Evolutionary conservation across 371 early-diverging fungal genomes (phyloP).

Genomic region (Mortierella sp.): DNA sequence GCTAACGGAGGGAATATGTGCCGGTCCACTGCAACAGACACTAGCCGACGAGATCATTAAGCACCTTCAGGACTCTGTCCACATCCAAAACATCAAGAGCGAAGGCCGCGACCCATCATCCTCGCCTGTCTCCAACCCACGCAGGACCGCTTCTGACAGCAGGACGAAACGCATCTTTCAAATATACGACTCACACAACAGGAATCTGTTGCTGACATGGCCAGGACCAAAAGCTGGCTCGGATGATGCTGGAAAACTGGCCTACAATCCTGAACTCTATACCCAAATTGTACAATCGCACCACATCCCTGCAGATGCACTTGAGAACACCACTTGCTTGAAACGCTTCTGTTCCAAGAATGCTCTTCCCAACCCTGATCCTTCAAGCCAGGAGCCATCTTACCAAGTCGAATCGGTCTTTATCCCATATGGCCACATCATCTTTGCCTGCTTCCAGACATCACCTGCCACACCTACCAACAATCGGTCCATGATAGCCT

Average conservation of each 20-base stretch:
- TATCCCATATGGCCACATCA: slow-evolving; percentile 56
- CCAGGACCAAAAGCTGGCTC: slow-evolving; percentile 48
- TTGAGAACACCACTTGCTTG: slow-evolving; percentile 50
- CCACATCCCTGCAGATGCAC: slow-evolving; percentile 50
- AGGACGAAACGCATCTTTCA: slow-evolving; percentile 58
- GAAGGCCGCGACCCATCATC: not conserved
- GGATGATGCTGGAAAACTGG: slow-evolving; percentile 22
- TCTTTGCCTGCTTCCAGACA: slow-evolving; percentile 57
- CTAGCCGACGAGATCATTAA: slow-evolving; percentile 43
- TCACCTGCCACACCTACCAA: slow-evolving; percentile 37
- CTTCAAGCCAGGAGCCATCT: slow-evolving; percentile 30
- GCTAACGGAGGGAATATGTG: no score
- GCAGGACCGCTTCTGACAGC: slow-evolving; percentile 15
- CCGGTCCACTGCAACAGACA: slow-evolving; percentile 15
- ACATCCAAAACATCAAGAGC: not conserved
- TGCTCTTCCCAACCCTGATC: slow-evolving; percentile 26
- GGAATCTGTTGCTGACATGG: slow-evolving; percentile 57
- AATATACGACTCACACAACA: slow-evolving; percentile 53
- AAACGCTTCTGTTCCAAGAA: slow-evolving; percentile 53
- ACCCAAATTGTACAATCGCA: slow-evolving; percentile 54
- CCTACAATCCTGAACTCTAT: slow-evolving; percentile 53
- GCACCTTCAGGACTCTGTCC: slow-evolving; percentile 36
- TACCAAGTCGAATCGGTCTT: slow-evolving; percentile 57
- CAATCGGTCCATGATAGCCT: slow-evolving; percentile 18
- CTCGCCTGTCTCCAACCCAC: slow-evolving; percentile 25